Evolutionary conservation across 1,284 basidiomycete species (phyloP), one percentile per base, ranked within the genome.

Genomic region (Butyriboletus appendiculatus): DNA sequence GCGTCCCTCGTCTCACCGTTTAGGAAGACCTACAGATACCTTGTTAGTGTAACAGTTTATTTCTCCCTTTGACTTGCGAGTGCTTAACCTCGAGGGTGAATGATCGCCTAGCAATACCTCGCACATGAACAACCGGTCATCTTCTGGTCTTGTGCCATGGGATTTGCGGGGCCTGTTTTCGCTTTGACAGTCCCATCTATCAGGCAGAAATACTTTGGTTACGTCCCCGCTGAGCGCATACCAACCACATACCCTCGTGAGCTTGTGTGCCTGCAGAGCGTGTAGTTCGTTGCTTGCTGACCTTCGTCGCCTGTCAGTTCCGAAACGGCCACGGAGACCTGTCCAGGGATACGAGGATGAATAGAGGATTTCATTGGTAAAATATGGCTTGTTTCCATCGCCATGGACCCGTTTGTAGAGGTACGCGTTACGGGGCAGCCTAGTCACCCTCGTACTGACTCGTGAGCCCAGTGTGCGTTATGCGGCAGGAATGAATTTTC

Each of bases 71-170:
- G 10, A 10, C n/a, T 28, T 50, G 3, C 11, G 34, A 14, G 9
- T 6, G 12, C 43, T 53, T 20, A 55, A 11, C 3, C 8, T 9
- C 28, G 6, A 39, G 2, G 20, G 12, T 26, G 30, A 34, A 48
- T 24, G 10, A 26, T 28, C 10, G 43, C 18, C 10, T 47, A 82
- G 81, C 79, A 81, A 81, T 85, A 89, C 57, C 84, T 88, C 66
- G 93, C 94, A 35, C 96, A 98, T 76, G 94, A 97, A 76, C 86
- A 86, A 64, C 94, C 95, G 35, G 90, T 93, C 66, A 84, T 97
- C 72, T 96, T 96, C 78, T 97, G 87, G 77, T 92, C 94, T 8
- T 79, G 89, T 68, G 73, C 86, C 49, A 74, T 97, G 56, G 95
- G 94, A 42, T 67, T 76, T 50, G 76, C 82, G 72, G 94, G 94